Conservation (phyloP, 176 grass and related monocot species). For the Ensete glaucum region DNA sequence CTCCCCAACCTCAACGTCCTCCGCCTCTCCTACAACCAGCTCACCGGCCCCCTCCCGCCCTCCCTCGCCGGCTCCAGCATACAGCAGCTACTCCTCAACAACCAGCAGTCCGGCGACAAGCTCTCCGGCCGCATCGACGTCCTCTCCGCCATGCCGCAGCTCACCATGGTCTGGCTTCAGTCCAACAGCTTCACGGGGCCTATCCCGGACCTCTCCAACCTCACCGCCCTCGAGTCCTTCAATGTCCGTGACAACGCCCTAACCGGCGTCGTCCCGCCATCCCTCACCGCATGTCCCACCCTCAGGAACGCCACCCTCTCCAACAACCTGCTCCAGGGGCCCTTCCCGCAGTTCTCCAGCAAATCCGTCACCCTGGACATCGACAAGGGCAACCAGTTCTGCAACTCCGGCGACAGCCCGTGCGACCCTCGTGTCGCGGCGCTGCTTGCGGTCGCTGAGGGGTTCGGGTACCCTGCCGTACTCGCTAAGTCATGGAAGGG, state of each 20-base stretch:
- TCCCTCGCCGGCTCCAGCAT: conserved; percentile 30
- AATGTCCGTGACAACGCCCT: conserved; percentile 70
- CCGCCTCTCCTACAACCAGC: conserved; percentile 60
- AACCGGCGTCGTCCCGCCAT: conserved; percentile 49
- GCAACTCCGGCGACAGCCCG: conserved; percentile 22
- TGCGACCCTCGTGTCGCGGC: conserved; percentile 39
- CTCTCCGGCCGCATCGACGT: conserved; percentile 56
- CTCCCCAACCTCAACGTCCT: conserved; percentile 37
- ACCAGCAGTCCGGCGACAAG: conserved; percentile 40
- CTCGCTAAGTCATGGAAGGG: conserved; percentile 49
- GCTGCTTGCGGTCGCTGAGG: conserved; percentile 56
- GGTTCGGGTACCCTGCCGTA: conserved; percentile 59
- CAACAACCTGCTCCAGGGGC: conserved; percentile 78
- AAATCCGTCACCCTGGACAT: conserved; percentile 23
- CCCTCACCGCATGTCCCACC: conserved; percentile 23
- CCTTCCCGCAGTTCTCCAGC: conserved; percentile 28
- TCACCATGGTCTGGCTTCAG: conserved; percentile 52
- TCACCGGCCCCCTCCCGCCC: conserved; percentile 39
- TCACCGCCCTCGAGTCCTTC: conserved; percentile 41
- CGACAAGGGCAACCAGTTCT: conserved; percentile 48
- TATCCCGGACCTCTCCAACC: conserved; percentile 53
- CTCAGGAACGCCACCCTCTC: conserved; percentile 41
- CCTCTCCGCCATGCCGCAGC: conserved; percentile 37
- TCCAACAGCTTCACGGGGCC: conserved; percentile 67
- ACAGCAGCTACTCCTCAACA: conserved; percentile 60